Conservation (phyloP, 2,329 filamentous ascomycete genomes). For the Didymella arachidicola region DNA sequence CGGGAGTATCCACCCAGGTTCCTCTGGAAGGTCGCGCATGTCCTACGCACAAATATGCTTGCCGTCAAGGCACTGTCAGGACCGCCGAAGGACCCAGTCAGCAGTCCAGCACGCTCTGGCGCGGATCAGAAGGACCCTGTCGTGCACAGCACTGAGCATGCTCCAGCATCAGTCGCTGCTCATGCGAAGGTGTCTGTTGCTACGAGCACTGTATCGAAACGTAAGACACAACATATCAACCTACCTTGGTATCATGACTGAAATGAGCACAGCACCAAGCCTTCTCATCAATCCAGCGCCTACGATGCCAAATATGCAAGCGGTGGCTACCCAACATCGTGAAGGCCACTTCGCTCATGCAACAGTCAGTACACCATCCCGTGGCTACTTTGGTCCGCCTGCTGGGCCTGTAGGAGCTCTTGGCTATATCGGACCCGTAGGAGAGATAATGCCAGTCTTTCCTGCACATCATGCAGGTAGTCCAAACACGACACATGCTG, state of each 20-base stretch:
- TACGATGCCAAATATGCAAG: not conserved
- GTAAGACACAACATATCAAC: conserved; percentile 23
- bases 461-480: conserved; percentile 2
- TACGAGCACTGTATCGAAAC: not conserved
- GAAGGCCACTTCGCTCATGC: not conserved
- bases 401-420: not conserved
- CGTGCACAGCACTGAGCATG: not conserved
- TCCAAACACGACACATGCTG: conserved; percentile 8
- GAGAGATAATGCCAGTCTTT: conserved; percentile 4
- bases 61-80: conserved; percentile 1
- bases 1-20: conserved; percentile 35
- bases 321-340: not conserved
- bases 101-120: not conserved
- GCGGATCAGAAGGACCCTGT: not conserved
- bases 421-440: conserved; percentile 10
- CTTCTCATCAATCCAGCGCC: conserved; percentile 1
- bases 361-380: conserved; percentile 7
- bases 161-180: not conserved
- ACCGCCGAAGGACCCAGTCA: not conserved
- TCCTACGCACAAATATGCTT: conserved; percentile 34
- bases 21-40: conserved; percentile 40
- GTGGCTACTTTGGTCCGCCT: not conserved
- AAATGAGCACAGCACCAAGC: conserved; percentile 21
- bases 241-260: conserved; percentile 9
- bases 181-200: not conserved